These are phyloP conservation scores for Zygoascus sp. DNA, from an alignment of 1,139 yeast genomes.

Conservation along the genomic window DNA sequence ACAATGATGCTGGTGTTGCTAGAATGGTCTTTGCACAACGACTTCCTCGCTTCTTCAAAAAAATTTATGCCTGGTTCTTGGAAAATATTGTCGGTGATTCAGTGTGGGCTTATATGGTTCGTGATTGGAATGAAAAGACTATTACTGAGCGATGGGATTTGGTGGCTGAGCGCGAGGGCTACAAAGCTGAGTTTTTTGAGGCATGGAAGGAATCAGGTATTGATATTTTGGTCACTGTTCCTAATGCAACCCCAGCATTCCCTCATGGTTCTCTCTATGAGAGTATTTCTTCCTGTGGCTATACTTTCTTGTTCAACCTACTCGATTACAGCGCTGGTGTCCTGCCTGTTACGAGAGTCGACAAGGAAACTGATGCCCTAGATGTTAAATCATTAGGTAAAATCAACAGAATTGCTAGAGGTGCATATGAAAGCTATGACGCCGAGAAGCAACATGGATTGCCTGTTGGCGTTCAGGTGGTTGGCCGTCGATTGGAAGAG, in stretches of 20 bases:
- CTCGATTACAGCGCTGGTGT: slow-evolving; percentile 56
- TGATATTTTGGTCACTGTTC: slow-evolving; percentile 39
- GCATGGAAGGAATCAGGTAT: slow-evolving; percentile 37
- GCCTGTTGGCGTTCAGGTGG: slow-evolving; percentile 63
- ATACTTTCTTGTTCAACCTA: slow-evolving; percentile 57
- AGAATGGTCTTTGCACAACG: slow-evolving; percentile 32
- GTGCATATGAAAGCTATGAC: slow-evolving; percentile 45
- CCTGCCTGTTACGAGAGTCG: slow-evolving; percentile 56
- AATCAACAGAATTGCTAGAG: slow-evolving; percentile 39
- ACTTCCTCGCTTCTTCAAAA: slow-evolving; percentile 36
- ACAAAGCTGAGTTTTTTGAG: slow-evolving; percentile 35
- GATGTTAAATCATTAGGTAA: slow-evolving; percentile 34
- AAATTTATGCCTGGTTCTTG: slow-evolving; percentile 37
- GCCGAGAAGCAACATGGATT: slow-evolving; percentile 56
- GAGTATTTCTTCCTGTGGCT: slow-evolving; percentile 40
- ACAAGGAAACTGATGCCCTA: slow-evolving; percentile 42
- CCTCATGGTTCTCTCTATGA: slow-evolving; percentile 38
- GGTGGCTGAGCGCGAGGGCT: slow-evolving; percentile 38
- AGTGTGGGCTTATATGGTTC: slow-evolving; percentile 40
- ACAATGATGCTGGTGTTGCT: slow-evolving; percentile 38
- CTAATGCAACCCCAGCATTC: slow-evolving; percentile 40
- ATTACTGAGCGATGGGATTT: slow-evolving; percentile 38
- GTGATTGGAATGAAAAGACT: slow-evolving; percentile 38
- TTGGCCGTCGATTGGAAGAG: slow-evolving; percentile 55
- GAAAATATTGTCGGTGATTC: slow-evolving; percentile 35